Evolutionary conservation across 2,329 filamentous ascomycete genomes (phyloP).

Genomic region (Arthrobotrys musiformis): DNA sequence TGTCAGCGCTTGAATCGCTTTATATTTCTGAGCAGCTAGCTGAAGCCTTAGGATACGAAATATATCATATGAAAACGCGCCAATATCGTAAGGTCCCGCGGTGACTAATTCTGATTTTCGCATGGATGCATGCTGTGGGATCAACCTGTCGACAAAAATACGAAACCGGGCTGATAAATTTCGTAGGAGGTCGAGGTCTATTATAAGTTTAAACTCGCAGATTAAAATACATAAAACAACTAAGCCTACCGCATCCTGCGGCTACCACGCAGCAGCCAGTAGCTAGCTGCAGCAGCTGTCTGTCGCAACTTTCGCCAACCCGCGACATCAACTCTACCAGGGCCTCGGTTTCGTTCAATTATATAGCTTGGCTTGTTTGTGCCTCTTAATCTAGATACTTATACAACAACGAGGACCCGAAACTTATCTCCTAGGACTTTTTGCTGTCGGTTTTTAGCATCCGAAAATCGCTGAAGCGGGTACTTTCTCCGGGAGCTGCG

Average conservation of each 20-base stretch:
- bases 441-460: background rate
- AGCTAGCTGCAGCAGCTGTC: background rate
- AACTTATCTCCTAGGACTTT: background rate
- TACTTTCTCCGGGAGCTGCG: background rate
- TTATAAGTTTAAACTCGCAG: background rate
- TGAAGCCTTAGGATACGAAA: too few relatives aligned
- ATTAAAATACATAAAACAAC: background rate
- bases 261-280: background rate
- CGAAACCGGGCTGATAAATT: constrained; percentile 2
- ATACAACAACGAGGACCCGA: too few relatives aligned
- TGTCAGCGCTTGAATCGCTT: too few relatives aligned
- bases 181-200: background rate
- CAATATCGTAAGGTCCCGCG: too few relatives aligned
- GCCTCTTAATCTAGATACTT: too few relatives aligned
- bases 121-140: background rate
- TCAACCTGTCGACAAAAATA: background rate
- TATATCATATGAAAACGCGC: too few relatives aligned
- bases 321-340: background rate
- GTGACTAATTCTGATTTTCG: too few relatives aligned
- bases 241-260: background rate
- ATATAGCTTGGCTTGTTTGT: too few relatives aligned
- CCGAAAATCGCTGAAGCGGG: background rate
- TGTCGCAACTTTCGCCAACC: background rate
- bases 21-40: too few relatives aligned
- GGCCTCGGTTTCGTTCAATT: too few relatives aligned